A percentile compares a stretch with the other conserved stretches of the same genome.
Evolutionary conservation across 345 rosid genomes (phyloP).

Genomic region (Arabidopsis thaliana): TAIR10.1 NC_003075.7:9371501-9372000

Average conservation of each 20-base stretch:
- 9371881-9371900: slow-evolving; percentile 38
- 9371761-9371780: slow-evolving; percentile 38
- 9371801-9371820: slow-evolving; percentile 34
- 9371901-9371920: background rate
- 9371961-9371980: slow-evolving; percentile 1
- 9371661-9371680: background rate
- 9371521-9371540: background rate
- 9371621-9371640: background rate
- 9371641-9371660: background rate
- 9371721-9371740: slow-evolving; percentile 19
- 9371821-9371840: slow-evolving; percentile 35
- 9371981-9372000: background rate
- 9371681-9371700: slow-evolving; percentile 7
- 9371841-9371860: slow-evolving; percentile 30
- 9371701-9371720: background rate
- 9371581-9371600: background rate
- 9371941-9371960: background rate
- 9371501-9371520: background rate
- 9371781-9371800: slow-evolving; percentile 36
- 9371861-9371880: slow-evolving; percentile 32
- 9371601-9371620: background rate
- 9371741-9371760: background rate
- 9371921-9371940: background rate
- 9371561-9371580: background rate
- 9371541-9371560: background rate